phyloP scores from a whole-genome alignment of 148 eudicot species.

The Rhododendron griersonianum region DNA sequence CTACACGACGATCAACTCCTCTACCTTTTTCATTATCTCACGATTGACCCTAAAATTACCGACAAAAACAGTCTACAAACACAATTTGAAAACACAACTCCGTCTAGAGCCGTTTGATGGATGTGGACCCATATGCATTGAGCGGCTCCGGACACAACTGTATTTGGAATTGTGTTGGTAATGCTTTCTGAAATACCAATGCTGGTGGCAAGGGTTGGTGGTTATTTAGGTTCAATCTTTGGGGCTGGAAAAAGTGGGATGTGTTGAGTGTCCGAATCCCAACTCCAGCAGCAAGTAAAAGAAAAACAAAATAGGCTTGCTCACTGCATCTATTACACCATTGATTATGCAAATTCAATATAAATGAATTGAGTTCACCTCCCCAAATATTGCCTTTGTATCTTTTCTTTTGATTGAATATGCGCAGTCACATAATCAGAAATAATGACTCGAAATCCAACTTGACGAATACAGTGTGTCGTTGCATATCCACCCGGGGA shows the following conservation, averaged over 20 bases:
- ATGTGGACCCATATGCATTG: no score
- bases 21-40: neutral
- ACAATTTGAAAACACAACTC: no score
- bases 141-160: no score
- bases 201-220: no score
- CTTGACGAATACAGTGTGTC: neutral
- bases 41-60: neutral
- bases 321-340: neutral
- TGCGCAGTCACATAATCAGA: neutral
- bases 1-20: neutral
- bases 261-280: neutral
- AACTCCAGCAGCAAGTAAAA: neutral
- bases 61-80: neutral
- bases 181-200: no score
- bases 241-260: neutral
- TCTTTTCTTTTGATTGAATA: neutral
- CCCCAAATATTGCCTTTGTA: neutral
- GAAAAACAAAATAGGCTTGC: neutral
- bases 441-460: neutral
- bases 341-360: neutral
- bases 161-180: no score
- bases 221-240: neutral
- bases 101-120: no score
- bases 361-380: neutral
- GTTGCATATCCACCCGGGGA: neutral